Evolutionary conservation across 2,329 filamentous ascomycete species (phyloP), one percentile per base, ranked within the genome.

Genomic region (Colletotrichum sp.): DNA sequence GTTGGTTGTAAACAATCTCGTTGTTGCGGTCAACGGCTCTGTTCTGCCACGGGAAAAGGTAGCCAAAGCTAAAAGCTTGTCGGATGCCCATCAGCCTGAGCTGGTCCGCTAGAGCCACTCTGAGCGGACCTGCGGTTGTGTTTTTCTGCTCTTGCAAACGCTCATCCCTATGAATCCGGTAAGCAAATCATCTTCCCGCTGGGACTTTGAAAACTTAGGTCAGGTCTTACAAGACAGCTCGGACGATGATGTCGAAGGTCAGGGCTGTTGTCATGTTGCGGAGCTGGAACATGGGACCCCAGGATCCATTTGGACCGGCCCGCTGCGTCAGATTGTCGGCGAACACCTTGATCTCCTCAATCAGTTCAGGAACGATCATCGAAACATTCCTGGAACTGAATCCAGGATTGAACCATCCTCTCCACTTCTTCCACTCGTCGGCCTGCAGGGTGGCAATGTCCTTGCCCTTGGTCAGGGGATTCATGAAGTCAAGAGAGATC

Each of bases 391-490:
- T 72, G 15, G 63, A 55, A 21, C 38, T 36, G 43, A 86, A 86
- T 1, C 80, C 82, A 1, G 81, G 83, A 27, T 79, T 85, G 27
- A 85, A 80, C 43, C 79, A 70, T 47, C 73, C 77, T 70, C 64
- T 81, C 80, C 81, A 84, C 15, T 79, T 57, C 59, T 69, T 74
- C 69, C 63, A 74, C 27, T 70, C 68, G 5, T 70, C 62, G 55
- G 62, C 72, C 33, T 71, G 47, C 6, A 63, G 54, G 8, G 68
- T 71, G 8, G 62, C 24, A 4, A 74, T 58, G 9, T 71, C 62
- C 12, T 47, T 47, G 5, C 68, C 63, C 31, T 67, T 63, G 3
- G 67, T 74, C n/a, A 71, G 21, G 4, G 70, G 59, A 29, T 69
- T 63, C 59, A 74, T 73, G 34, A 63, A 71, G n/a, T 69, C 62